A percentile compares a stretch with the other conserved stretches of the same genome.
These are phyloP conservation scores for Nemania abortiva DNA, from an alignment of 2,329 filamentous ascomycete species.

Conservation along the genomic window DNA sequence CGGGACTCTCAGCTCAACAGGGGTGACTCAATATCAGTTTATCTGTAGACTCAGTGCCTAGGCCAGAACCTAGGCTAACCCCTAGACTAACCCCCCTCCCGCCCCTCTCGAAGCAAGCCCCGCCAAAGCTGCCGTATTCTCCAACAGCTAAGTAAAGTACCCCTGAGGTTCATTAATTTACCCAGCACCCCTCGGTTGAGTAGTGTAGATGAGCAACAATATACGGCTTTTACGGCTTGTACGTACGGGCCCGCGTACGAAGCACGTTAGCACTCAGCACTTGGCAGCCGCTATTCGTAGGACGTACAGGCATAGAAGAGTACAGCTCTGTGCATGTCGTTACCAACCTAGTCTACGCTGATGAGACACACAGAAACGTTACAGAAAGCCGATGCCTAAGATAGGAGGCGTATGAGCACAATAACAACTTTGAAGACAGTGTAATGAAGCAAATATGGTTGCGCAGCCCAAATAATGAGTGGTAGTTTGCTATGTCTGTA, in stretches of 20 bases:
- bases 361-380: background rate
- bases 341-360: background rate
- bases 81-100: no score
- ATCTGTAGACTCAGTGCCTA: background rate
- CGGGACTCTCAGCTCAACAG: no score
- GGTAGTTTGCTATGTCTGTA: background rate
- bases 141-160: background rate
- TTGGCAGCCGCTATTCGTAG: background rate
- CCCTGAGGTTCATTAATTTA: background rate
- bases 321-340: background rate
- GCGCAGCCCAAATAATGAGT: background rate
- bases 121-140: background rate
- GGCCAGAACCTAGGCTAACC: background rate
- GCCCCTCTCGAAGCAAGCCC: no score
- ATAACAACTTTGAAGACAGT: background rate
- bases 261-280: background rate
- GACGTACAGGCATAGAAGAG: background rate
- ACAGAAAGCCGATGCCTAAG: background rate
- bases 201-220: constrained; percentile 7
- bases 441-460: background rate
- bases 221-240: constrained; percentile 11
- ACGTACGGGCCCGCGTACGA: background rate
- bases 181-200: background rate
- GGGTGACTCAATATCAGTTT: no score
- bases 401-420: background rate